phyloP scores from a whole-genome alignment of 2,329 filamentous ascomycete species.

The Nannizziopsis barbatae region DNA sequence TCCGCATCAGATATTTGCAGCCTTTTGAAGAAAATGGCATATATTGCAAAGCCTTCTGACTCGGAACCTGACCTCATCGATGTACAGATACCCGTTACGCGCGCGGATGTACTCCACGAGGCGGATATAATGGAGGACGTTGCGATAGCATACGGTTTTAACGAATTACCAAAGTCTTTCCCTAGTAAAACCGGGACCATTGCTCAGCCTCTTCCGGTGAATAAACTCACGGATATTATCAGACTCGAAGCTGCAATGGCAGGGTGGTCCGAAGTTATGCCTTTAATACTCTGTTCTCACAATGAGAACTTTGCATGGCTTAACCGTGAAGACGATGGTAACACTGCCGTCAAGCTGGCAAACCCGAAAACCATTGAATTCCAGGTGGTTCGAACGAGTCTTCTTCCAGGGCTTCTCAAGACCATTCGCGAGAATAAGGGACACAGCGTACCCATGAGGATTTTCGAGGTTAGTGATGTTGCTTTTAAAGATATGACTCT shows the following conservation, averaged over 20 bases:
- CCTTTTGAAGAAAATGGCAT: conserved; percentile 80
- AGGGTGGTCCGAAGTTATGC: conserved; percentile 93
- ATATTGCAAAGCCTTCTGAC: conserved; percentile 63
- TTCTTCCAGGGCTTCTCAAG: conserved; percentile 81
- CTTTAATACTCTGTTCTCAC: conserved; percentile 89
- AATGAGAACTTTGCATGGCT: conserved; percentile 97
- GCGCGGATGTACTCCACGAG: conserved; percentile 89
- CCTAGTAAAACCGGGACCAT: conserved; percentile 78
- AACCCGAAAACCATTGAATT: conserved; percentile 93
- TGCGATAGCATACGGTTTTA: conserved; percentile 94
- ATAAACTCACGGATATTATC: conserved; percentile 89
- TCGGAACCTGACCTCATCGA: conserved; percentile 61
- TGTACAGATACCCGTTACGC: conserved; percentile 73
- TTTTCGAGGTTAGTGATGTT: conserved; percentile 85
- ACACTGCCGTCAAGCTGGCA: conserved; percentile 68
- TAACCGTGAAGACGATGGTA: conserved; percentile 78
- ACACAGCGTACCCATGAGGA: conserved; percentile 76
- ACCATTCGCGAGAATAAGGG: conserved; percentile 89
- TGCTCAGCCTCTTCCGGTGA: conserved; percentile 76
- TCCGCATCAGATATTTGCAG: conserved; percentile 64
- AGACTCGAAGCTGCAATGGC: conserved; percentile 82
- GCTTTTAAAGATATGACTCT: conserved; percentile 73
- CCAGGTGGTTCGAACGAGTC: conserved; percentile 77
- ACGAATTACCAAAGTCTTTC: conserved; percentile 78
- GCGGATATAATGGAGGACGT: conserved; percentile 99